These are phyloP conservation scores for Plectosphaerella plurivora DNA, from an alignment of 2,329 filamentous ascomycete genomes.

Conservation along the genomic window DNA sequence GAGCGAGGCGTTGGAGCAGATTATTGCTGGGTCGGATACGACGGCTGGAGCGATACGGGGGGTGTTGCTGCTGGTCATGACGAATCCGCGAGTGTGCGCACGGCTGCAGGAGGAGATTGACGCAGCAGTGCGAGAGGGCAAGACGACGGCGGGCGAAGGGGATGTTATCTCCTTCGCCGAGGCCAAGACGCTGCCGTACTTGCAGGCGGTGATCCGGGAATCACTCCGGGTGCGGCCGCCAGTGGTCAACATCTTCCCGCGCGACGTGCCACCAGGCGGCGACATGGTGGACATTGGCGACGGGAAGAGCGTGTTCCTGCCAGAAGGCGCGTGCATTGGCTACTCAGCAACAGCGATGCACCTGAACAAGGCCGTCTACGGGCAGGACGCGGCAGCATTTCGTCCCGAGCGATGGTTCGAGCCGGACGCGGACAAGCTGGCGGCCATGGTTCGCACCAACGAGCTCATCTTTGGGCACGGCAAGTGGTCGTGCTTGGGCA, in stretches of 20 bases:
- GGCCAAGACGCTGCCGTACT: conserved; percentile 27
- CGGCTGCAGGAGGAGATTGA: conserved; percentile 41
- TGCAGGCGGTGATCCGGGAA: conserved; percentile 32
- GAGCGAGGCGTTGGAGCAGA: conserved; percentile 24
- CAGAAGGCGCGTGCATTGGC: conserved; percentile 53
- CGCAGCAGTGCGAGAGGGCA: conserved; percentile 9
- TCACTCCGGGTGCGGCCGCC: conserved; percentile 22
- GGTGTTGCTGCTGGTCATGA: conserved; percentile 41
- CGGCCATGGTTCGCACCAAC: conserved; percentile 5
- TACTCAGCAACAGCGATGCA: conserved; percentile 61
- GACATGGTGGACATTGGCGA: conserved; percentile 4
- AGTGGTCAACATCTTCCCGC: conserved; percentile 15
- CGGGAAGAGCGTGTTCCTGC: conserved; percentile 27
- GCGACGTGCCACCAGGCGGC: conserved; percentile 16
- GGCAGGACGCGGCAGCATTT: conserved; percentile 49
- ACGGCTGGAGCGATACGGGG: conserved; percentile 44
- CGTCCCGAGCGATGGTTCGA: conserved; percentile 52
- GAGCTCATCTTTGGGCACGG: conserved; percentile 10
- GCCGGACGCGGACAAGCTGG: conserved; percentile 27
- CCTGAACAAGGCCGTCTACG: conserved; percentile 50
- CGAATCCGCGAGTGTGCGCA: conserved; percentile 34
- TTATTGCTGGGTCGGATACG: conserved; percentile 50
- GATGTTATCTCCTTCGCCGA: conserved; percentile 17
- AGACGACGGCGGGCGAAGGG: conserved; percentile 12
- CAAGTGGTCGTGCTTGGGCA: conserved; percentile 9